Evolutionary conservation across 805 yeast genomes (phyloP), one percentile per base, ranked within the genome.

Genomic region (Kurtzmaniella fragi): DNA sequence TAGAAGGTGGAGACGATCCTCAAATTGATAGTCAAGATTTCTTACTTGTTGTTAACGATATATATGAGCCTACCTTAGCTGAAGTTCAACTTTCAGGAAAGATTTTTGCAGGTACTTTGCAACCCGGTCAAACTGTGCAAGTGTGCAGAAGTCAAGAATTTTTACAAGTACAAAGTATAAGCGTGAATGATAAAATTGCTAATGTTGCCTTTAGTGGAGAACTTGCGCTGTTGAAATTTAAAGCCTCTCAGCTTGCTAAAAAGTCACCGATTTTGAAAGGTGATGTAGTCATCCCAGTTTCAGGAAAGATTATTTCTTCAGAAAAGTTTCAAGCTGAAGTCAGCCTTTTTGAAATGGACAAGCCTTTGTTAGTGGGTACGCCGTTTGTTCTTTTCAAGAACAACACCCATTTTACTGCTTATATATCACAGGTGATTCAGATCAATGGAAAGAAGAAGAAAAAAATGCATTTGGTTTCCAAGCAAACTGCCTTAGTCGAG

Each of bases 291-390:
- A 52, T 63, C 33, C 56, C 55, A 37, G 35, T 54, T 14, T 52
- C 49, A 12, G 47, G 62, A 1, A 45, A 56, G 2, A 50, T 62
- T 9, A 48, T 45, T 31, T 45, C 65, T 2, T 63, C 53, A 5
- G 54, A 52, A 37, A 51, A 46, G 14, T 61, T 69, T 39, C 49
- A 45, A 3, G 62, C 59, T 15, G 38, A 50, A 4, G 38, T 68
- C 32, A 59, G 48, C 39, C 53, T 68, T 35, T 69, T 68, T 48
- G 60, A 68, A 42, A 56, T 80, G 50, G 71, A 70, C 28, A 71
- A 85, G 46, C 96, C 96, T 0, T 60, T 89, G 34, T 62, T 89
- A 31, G 80, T 82, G 11, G 96, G 97, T 6, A 73, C 95, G 0
- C 82, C 90, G 31, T 72, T 88, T 46, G 75, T 87, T 31, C 57